Conservation (phyloP, 139 green algal species). For the Choricystis sp. region DNA sequence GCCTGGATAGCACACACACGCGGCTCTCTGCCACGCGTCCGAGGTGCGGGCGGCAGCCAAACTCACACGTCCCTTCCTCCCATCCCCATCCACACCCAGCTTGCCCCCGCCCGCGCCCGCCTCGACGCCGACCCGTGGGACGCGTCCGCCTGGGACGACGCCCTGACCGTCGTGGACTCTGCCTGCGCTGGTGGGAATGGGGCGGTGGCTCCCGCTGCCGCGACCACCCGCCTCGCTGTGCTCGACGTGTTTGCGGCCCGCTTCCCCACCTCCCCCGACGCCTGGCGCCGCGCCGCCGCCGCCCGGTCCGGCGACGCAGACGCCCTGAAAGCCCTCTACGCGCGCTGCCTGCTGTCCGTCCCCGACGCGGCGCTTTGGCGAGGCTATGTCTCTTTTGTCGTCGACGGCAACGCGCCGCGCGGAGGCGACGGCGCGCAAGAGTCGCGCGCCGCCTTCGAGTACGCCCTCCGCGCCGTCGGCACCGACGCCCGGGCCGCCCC, state of each 20-base stretch:
- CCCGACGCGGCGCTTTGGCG: not conserved
- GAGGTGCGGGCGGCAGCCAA: too few relatives aligned
- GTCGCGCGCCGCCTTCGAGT: slow-evolving; percentile 61
- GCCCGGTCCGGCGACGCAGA: not conserved
- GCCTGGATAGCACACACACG: too few relatives aligned
- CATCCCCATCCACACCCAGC: not conserved
- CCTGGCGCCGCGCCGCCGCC: not conserved
- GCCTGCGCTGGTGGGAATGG: not conserved
- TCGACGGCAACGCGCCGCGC: slow-evolving; percentile 29
- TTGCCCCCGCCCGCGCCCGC: not conserved
- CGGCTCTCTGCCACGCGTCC: too few relatives aligned
- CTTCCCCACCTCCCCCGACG: not conserved
- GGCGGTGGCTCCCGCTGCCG: too few relatives aligned
- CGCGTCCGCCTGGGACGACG: not conserved
- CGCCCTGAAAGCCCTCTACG: not conserved
- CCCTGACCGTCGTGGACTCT: not conserved
- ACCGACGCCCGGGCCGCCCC: slow-evolving; percentile 38
- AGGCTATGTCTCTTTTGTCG: not conserved
- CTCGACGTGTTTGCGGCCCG: not conserved
- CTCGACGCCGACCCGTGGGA: not conserved
- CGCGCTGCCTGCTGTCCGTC: not conserved
- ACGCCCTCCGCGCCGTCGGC: slow-evolving; percentile 64
- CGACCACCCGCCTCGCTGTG: not conserved
- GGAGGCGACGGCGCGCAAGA: slow-evolving; percentile 40
- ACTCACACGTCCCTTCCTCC: not conserved